A percentile compares a stretch with the other conserved stretches of the same genome.
Evolutionary conservation across 2,329 filamentous ascomycete species (phyloP).

Genomic region (Sporothrix euskadiensis): DNA sequence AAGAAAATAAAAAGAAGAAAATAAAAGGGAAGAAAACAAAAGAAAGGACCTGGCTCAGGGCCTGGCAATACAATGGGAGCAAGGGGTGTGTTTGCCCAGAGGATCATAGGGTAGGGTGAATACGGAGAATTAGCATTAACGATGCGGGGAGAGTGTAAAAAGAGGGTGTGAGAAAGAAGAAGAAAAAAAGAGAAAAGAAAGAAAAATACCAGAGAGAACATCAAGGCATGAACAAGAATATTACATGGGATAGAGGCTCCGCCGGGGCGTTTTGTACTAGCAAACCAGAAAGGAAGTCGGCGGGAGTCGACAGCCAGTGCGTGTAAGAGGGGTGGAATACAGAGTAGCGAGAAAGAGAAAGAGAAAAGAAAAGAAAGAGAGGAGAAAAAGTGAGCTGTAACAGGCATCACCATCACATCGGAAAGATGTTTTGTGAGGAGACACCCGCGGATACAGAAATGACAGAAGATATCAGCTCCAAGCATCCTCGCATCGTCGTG

Average conservation of each 20-base stretch:
- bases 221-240: conserved; percentile 8
- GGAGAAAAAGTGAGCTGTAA: neutral
- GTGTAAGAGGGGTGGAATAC: neutral
- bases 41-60: neutral
- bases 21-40: neutral
- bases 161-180: neutral
- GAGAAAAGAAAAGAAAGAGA: too few relatives aligned
- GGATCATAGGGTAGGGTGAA: neutral
- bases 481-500: neutral
- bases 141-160: neutral
- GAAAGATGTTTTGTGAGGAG: neutral
- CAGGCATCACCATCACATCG: conserved; percentile 1
- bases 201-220: neutral
- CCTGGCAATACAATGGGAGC: neutral
- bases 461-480: neutral
- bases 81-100: neutral
- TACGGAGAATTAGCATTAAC: neutral
- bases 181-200: neutral
- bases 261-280: neutral
- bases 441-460: neutral
- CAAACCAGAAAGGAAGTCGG: neutral
- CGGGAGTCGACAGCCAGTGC: neutral
- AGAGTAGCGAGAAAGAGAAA: neutral
- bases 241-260: neutral
- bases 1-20: neutral